Conservation (phyloP, 1,139 yeast species). For the Zygoascus sp. region DNA sequence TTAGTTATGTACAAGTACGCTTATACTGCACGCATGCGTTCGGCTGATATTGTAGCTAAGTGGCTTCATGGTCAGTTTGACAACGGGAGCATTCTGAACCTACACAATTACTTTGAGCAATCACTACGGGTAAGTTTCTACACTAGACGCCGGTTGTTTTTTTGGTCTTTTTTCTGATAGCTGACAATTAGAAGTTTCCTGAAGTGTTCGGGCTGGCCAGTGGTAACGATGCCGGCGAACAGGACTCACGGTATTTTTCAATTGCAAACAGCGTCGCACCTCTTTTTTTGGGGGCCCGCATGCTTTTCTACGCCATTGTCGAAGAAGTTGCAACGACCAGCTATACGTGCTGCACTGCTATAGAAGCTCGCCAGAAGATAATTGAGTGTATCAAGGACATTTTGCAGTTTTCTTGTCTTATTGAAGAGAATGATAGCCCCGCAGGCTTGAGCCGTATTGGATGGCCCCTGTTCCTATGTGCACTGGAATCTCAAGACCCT, state of each 20-base stretch:
- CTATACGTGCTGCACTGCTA: background rate
- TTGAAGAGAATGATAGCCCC: background rate
- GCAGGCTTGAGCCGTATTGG: background rate
- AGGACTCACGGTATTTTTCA: background rate
- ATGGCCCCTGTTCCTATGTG: slow-evolving; percentile 1
- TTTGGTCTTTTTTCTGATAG: no score
- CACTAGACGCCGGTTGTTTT: no score
- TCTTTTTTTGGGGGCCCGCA: background rate
- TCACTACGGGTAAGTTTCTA: background rate
- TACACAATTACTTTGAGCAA: background rate
- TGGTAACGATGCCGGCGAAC: background rate
- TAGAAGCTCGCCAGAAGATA: no score
- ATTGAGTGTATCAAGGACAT: background rate
- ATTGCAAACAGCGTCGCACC: background rate
- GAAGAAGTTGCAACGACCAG: background rate
- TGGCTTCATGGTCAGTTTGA: slow-evolving; percentile 3
- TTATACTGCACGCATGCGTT: background rate
- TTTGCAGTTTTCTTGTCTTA: background rate
- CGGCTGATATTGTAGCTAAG: background rate
- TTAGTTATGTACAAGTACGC: background rate
- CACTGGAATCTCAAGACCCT: background rate
- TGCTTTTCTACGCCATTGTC: background rate
- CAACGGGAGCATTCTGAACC: background rate
- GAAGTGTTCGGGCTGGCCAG: background rate
- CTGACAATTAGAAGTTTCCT: background rate